phyloP scores from a whole-genome alignment of 202 grass and related monocot genomes.

The Musa balbisiana region DNA sequence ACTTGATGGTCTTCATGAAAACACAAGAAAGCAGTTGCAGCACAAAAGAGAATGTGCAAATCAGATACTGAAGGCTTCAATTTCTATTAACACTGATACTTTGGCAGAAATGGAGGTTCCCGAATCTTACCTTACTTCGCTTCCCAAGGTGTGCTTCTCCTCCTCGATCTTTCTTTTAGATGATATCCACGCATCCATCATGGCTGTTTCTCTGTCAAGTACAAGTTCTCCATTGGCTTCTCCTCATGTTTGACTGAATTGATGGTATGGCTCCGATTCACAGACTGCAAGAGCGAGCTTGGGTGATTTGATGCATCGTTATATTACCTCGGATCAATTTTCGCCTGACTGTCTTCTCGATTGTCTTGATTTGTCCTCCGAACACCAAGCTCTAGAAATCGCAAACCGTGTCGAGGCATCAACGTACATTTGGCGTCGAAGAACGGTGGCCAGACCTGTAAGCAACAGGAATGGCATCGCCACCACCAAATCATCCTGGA shows the following conservation, averaged over 20 bases:
- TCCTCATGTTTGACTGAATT: background rate
- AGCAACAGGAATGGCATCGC: constrained; percentile 33
- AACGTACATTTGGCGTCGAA: constrained; percentile 60
- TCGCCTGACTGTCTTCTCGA: constrained; percentile 75
- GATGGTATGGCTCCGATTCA: constrained; percentile 14
- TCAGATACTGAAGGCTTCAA: constrained; percentile 83
- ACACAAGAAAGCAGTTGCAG: constrained; percentile 67
- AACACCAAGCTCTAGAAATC: constrained; percentile 74
- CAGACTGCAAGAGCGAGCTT: constrained; percentile 68
- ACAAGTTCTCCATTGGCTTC: background rate
- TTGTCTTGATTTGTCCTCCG: constrained; percentile 72
- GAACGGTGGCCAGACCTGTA: constrained; percentile 27
- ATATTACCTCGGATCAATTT: constrained; percentile 69
- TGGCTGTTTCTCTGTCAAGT: no score
- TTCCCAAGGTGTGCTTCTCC: constrained; percentile 61
- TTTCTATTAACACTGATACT: constrained; percentile 79
- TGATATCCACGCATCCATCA: no score
- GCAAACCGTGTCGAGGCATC: constrained; percentile 78
- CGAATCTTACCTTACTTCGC: constrained; percentile 53
- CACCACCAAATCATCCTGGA: constrained; percentile 71
- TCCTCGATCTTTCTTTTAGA: background rate
- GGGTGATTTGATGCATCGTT: constrained; percentile 72
- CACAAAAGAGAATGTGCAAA: constrained; percentile 71
- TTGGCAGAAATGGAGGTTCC: constrained; percentile 92
- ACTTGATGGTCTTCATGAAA: constrained; percentile 46